These are phyloP conservation scores for Neurospora sp. DNA, from an alignment of 2,329 filamentous ascomycete genomes.

Conservation along the genomic window DNA sequence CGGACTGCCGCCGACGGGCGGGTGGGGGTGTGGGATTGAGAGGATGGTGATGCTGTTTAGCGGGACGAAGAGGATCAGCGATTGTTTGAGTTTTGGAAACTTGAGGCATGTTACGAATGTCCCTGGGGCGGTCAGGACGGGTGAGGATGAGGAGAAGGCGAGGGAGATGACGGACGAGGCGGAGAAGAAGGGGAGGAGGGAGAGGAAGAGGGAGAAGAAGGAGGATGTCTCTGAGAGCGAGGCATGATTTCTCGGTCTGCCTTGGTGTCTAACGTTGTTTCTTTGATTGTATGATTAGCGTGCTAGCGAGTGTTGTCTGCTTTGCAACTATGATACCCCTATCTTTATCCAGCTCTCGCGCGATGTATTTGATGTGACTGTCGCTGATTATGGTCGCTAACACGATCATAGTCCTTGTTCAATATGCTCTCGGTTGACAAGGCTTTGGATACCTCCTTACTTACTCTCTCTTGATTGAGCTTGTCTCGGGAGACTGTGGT, in stretches of 20 bases:
- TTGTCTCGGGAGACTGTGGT: not conserved
- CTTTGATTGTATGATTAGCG: not conserved
- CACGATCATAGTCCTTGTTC: not conserved
- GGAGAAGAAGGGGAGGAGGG: not conserved
- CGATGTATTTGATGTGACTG: not conserved
- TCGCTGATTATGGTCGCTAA: not conserved
- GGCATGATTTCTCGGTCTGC: not conserved
- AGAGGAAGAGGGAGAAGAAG: not conserved
- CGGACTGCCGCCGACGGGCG: constrained; percentile 88
- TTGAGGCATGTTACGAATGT: constrained; percentile 57
- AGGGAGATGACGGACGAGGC: not conserved
- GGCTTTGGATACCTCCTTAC: not conserved
- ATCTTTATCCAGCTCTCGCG: not conserved
- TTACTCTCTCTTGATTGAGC: not conserved
- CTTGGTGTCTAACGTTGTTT: not conserved
- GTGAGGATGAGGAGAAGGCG: not conserved
- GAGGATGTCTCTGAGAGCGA: not conserved
- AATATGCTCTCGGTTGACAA: not conserved
- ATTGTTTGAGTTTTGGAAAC: constrained; percentile 83
- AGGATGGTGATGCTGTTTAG: constrained; percentile 85
- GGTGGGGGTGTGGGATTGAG: constrained; percentile 93
- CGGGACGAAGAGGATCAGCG: constrained; percentile 66
- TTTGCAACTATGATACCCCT: not conserved
- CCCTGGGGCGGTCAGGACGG: constrained; percentile 21
- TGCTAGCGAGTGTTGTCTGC: not conserved